A percentile compares a stretch with the other conserved stretches of the same genome.
These are phyloP conservation scores for Trypanosoma theileri DNA, from an alignment of 208 protist species.

Conservation along the genomic window DNA sequence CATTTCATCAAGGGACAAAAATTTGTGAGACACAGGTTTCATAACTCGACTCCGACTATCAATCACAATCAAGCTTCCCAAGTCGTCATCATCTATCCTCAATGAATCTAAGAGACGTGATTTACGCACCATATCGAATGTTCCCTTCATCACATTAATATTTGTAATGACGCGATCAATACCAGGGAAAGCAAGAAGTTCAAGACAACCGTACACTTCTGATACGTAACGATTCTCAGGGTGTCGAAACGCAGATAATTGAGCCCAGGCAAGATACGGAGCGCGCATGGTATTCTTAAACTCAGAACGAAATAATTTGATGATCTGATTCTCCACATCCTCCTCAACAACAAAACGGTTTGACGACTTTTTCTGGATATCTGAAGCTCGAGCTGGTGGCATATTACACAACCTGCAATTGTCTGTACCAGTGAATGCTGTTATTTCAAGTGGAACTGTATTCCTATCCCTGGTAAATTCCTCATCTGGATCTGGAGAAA, in stretches of 20 bases:
- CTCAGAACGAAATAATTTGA: conserved; percentile 48
- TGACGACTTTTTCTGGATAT: conserved; percentile 42
- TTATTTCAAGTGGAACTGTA: conserved; percentile 10
- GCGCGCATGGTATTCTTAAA: conserved; percentile 71
- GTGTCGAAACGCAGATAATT: conserved; percentile 77
- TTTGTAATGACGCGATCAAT: conserved; percentile 83
- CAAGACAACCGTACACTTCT: conserved; percentile 76
- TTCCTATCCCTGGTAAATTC: conserved; percentile 21
- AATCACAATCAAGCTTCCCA: conserved; percentile 26
- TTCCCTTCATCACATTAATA: conserved; percentile 57
- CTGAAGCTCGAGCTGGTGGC: conserved; percentile 10
- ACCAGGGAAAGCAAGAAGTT: conserved; percentile 85
- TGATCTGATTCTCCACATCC: conserved; percentile 77
- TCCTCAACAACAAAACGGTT: conserved; percentile 76
- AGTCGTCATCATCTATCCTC: conserved; percentile 31
- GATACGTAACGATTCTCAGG: conserved; percentile 44
- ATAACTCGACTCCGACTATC: conserved; percentile 28
- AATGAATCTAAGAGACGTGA: conserved; percentile 44
- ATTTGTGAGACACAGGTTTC: conserved; percentile 23
- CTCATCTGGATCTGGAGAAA: conserved; percentile 22
- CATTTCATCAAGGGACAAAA: conserved; percentile 30
- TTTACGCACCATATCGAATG: conserved; percentile 73
- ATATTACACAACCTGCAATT: conserved; percentile 23
- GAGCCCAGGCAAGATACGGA: conserved; percentile 85
- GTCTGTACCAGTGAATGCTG: conserved; percentile 18